These are phyloP conservation scores for Sporobolomyces phaffii DNA, from an alignment of 768 basidiomycete genomes.

Conservation along the genomic window DNA sequence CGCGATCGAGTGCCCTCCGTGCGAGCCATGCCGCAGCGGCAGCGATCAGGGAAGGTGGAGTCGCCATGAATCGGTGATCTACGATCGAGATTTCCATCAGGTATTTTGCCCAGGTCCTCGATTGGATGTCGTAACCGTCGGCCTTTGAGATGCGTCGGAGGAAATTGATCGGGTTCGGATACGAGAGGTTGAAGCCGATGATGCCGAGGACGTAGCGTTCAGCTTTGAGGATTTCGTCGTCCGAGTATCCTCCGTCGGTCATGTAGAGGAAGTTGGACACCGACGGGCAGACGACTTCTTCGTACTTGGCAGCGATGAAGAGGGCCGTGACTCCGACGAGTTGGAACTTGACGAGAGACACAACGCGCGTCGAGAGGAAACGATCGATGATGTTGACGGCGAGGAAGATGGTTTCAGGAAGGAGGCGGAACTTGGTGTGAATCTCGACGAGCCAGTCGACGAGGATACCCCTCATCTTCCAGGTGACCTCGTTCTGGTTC, in stretches of 20 bases:
- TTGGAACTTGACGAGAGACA: constrained; percentile 78
- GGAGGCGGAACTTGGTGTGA: constrained; percentile 73
- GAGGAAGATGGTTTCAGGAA: constrained; percentile 87
- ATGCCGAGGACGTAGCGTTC: constrained; percentile 82
- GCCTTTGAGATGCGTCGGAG: constrained; percentile 85
- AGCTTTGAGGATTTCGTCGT: constrained; percentile 76
- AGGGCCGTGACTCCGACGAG: constrained; percentile 82
- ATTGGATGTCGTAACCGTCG: constrained; percentile 79
- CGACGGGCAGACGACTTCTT: constrained; percentile 83
- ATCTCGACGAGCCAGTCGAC: constrained; percentile 92
- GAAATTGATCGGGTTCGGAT: constrained; percentile 83
- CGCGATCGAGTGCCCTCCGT: constrained; percentile 66
- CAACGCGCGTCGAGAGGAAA: constrained; percentile 62
- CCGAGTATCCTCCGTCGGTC: constrained; percentile 68
- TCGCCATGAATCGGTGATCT: constrained; percentile 69
- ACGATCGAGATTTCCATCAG: constrained; percentile 77
- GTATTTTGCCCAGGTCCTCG: constrained; percentile 82
- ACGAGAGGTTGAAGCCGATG: constrained; percentile 75
- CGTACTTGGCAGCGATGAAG: constrained; percentile 83
- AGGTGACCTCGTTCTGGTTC: constrained; percentile 71
- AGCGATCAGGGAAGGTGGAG: constrained; percentile 70
- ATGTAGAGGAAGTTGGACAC: constrained; percentile 72
- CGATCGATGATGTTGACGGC: constrained; percentile 73
- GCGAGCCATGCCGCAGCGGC: constrained; percentile 84
- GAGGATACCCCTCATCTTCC: constrained; percentile 82